These are phyloP conservation scores for Spergularia bocconei DNA, from an alignment of 148 eudicot genomes.

Conservation along the genomic window DNA sequence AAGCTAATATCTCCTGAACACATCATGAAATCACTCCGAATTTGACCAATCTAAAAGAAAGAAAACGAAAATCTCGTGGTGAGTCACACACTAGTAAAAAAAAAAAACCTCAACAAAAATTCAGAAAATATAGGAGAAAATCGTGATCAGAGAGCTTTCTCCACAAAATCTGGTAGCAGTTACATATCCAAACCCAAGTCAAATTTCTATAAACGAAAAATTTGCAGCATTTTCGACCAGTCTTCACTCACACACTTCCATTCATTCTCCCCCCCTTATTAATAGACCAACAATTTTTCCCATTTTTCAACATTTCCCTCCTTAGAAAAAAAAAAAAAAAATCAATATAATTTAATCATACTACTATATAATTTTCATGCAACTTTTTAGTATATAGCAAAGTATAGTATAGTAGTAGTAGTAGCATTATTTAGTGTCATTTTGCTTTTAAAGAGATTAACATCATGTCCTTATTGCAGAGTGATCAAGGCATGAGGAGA, in stretches of 20 bases:
- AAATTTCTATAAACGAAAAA: not conserved
- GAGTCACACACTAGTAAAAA: too few relatives aligned
- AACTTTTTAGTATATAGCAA: not conserved
- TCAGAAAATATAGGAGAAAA: slow-evolving; percentile 26
- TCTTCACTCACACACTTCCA: not conserved
- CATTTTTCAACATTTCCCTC: not conserved
- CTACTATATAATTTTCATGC: not conserved
- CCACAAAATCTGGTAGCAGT: slow-evolving; percentile 3
- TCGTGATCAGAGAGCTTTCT: not conserved
- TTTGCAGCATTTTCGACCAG: not conserved
- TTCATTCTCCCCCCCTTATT: not conserved
- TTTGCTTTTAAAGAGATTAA: slow-evolving; percentile 8
- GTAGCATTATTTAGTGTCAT: not conserved
- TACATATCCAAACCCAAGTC: not conserved
- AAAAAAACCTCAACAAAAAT: slow-evolving; percentile 5
- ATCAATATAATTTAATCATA: not conserved
- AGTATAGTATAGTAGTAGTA: too few relatives aligned
- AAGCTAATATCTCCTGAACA: too few relatives aligned
- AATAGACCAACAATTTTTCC: not conserved
- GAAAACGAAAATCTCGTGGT: too few relatives aligned
- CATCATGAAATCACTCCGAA: too few relatives aligned
- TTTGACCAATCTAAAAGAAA: too few relatives aligned
- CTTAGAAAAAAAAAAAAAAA: not conserved
- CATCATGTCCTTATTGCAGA: slow-evolving; percentile 17
- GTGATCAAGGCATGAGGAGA: not conserved